phyloP scores from a whole-genome alignment of 768 basidiomycete genomes.

The Clathrus columnatus region DNA sequence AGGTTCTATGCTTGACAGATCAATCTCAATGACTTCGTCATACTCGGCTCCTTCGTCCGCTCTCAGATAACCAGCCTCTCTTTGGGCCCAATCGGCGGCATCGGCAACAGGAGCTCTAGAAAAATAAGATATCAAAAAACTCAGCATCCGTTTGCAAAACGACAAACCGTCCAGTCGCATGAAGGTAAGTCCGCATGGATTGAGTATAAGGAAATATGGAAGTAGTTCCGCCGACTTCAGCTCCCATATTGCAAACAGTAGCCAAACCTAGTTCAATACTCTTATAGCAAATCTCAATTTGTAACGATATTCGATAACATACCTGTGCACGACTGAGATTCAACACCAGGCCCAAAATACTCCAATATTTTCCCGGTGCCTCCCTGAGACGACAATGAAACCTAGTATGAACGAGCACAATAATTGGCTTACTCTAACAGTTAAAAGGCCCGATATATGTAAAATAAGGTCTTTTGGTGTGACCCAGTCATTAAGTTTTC shows the following conservation, averaged over 20 bases:
- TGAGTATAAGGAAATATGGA: slow-evolving; percentile 94
- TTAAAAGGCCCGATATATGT: slow-evolving; percentile 87
- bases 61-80: slow-evolving; percentile 56
- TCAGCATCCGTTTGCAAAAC: not conserved
- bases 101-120: slow-evolving; percentile 57
- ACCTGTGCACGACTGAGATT: slow-evolving; percentile 88
- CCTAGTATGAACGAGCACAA: not conserved
- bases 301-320: slow-evolving; percentile 11
- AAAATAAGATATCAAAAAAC: not conserved
- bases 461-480: slow-evolving; percentile 96
- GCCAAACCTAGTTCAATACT: slow-evolving; percentile 53
- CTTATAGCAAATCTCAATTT: not conserved
- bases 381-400: slow-evolving; percentile 42
- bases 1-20: slow-evolving; percentile 82
- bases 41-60: slow-evolving; percentile 89
- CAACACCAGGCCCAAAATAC: slow-evolving; percentile 92
- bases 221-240: slow-evolving; percentile 99
- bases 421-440: slow-evolving; percentile 65
- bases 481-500: slow-evolving; percentile 81
- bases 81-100: slow-evolving; percentile 79
- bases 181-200: slow-evolving; percentile 82
- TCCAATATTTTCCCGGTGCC: slow-evolving; percentile 95
- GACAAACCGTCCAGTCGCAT: slow-evolving; percentile 66
- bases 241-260: slow-evolving; percentile 98
- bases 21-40: slow-evolving; percentile 92